These are phyloP conservation scores for Botrytis medusae DNA, from an alignment of 2,329 filamentous ascomycete genomes.

Conservation along the genomic window DNA sequence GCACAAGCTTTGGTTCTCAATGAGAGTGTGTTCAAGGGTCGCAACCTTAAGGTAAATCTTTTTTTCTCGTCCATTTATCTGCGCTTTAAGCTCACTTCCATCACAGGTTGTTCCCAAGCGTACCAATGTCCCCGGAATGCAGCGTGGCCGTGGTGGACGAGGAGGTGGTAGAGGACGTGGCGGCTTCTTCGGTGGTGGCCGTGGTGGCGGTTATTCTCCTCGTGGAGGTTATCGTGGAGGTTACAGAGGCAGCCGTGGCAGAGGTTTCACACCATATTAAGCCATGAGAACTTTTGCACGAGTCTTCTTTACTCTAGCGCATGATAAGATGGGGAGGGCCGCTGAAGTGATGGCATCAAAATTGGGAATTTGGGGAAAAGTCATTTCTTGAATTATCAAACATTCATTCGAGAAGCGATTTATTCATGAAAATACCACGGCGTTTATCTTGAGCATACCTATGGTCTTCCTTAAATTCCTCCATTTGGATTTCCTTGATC, in stretches of 20 bases:
- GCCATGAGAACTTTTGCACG: not conserved
- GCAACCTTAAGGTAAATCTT: slow-evolving; percentile 81
- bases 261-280: slow-evolving; percentile 66
- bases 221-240: slow-evolving; percentile 61
- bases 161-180: slow-evolving; percentile 49
- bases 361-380: slow-evolving; percentile 1
- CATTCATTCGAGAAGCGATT: not conserved
- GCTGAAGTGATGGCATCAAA: slow-evolving; percentile 7
- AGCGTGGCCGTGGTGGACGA: slow-evolving; percentile 64
- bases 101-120: slow-evolving; percentile 80
- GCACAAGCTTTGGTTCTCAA: slow-evolving; percentile 93
- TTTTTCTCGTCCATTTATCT: not conserved
- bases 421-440: slow-evolving; percentile 14
- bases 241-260: slow-evolving; percentile 55
- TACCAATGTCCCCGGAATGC: slow-evolving; percentile 95
- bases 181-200: slow-evolving; percentile 45
- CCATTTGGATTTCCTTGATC: slow-evolving; percentile 2
- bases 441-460: slow-evolving; percentile 5
- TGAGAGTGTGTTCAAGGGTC: slow-evolving; percentile 91
- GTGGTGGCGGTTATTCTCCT: slow-evolving; percentile 40
- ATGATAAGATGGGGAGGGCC: slow-evolving; percentile 6
- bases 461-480: slow-evolving; percentile 3
- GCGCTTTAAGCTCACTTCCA: slow-evolving; percentile 1
- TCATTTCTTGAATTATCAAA: slow-evolving; percentile 4
- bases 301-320: slow-evolving; percentile 1